Evolutionary conservation across 169 alveolate species (phyloP).

Genomic region (Besnoitia besnoiti): DNA sequence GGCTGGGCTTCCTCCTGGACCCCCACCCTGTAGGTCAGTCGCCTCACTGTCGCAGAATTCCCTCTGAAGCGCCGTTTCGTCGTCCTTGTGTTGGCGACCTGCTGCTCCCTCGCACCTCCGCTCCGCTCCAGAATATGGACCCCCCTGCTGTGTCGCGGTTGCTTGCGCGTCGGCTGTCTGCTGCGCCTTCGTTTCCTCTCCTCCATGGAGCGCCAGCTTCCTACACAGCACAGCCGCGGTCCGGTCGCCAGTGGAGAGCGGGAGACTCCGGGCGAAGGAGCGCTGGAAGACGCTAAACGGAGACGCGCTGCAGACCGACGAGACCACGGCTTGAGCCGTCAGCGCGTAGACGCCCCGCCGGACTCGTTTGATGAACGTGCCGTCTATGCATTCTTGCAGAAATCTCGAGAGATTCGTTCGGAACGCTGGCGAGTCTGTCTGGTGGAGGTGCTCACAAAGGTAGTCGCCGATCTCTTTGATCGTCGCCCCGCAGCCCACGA

Average conservation of each 20-base stretch:
- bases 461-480: conserved; percentile 24
- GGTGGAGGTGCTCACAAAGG: conserved; percentile 12
- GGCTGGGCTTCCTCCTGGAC: no score
- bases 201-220: neutral
- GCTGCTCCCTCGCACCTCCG: neutral
- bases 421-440: conserved; percentile 9
- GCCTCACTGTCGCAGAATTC: no score
- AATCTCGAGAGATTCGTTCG: neutral
- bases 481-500: conserved; percentile 19
- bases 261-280: neutral
- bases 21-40: neutral
- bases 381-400: conserved; percentile 2
- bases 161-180: neutral
- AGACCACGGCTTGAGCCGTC: neutral
- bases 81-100: neutral
- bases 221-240: neutral
- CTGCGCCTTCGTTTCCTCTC: neutral
- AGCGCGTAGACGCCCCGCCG: conserved; percentile 28
- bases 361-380: conserved; percentile 1
- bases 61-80: neutral
- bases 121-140: no score
- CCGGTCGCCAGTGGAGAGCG: neutral
- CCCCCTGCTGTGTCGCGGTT: neutral
- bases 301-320: neutral
- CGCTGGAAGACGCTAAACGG: neutral